phyloP scores from a whole-genome alignment of 176 grass and related monocot species.

The Cenchrus americanus region DNA sequence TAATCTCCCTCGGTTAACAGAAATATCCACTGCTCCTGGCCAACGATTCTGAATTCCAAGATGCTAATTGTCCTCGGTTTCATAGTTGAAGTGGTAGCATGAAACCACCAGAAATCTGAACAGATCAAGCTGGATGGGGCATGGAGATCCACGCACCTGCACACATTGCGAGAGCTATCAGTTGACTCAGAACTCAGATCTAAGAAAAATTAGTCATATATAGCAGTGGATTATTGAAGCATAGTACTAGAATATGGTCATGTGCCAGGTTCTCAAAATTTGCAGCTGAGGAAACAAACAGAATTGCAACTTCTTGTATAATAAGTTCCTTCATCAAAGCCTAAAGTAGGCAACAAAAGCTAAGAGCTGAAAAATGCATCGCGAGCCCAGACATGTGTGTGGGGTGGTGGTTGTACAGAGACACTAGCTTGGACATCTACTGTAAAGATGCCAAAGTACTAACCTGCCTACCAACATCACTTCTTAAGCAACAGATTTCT shows the following conservation, averaged over 20 bases:
- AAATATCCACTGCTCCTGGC: not conserved
- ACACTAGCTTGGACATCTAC: not conserved
- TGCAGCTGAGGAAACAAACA: not conserved
- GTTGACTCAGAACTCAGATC: slow-evolving; percentile 1
- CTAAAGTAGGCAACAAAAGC: not conserved
- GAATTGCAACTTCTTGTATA: not conserved
- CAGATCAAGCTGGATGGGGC: not conserved
- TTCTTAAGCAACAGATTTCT: slow-evolving; percentile 90
- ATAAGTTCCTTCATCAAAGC: not conserved
- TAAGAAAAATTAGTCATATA: not conserved
- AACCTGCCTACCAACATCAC: slow-evolving; percentile 47
- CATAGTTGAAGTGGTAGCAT: not conserved
- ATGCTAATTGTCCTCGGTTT: not conserved
- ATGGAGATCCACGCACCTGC: slow-evolving; percentile 39
- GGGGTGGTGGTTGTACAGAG: not conserved
- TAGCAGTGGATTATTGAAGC: not conserved
- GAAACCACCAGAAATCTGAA: not conserved
- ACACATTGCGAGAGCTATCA: not conserved
- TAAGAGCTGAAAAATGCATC: not conserved
- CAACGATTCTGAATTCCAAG: not conserved
- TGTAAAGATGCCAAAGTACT: slow-evolving; percentile 11
- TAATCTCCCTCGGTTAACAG: not conserved
- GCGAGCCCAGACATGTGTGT: not conserved
- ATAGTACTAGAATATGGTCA: not conserved
- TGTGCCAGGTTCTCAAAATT: not conserved